Conservation (phyloP, 768 basidiomycete genomes). For the Candolleomyces efflorescens region DNA sequence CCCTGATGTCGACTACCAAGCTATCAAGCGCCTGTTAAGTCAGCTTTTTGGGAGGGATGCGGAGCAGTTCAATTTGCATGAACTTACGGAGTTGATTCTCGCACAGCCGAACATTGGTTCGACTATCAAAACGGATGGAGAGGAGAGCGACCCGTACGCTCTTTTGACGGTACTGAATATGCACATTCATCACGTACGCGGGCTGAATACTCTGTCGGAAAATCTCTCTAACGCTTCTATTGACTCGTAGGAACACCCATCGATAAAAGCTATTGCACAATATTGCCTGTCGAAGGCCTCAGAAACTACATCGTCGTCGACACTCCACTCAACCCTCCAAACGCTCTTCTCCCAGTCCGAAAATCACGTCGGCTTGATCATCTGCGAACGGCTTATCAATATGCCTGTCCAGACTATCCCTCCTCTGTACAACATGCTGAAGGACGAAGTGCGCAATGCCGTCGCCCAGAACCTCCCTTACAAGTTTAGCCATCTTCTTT, state of each 20-base stretch:
- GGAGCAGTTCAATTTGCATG: slow-evolving; percentile 61
- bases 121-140: slow-evolving; percentile 89
- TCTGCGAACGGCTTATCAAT: slow-evolving; percentile 89
- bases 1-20: slow-evolving; percentile 78
- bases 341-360: slow-evolving; percentile 46
- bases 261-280: slow-evolving; percentile 62
- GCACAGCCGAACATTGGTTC: slow-evolving; percentile 75
- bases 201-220: not conserved
- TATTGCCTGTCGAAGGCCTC: slow-evolving; percentile 68
- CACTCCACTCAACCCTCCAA: slow-evolving; percentile 51
- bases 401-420: slow-evolving; percentile 94
- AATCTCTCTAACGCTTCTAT: not conserved
- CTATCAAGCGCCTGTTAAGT: slow-evolving; percentile 66
- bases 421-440: slow-evolving; percentile 88
- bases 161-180: slow-evolving; percentile 83
- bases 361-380: slow-evolving; percentile 72
- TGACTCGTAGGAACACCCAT: slow-evolving; percentile 56
- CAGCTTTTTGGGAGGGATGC: slow-evolving; percentile 78
- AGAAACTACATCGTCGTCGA: slow-evolving; percentile 19
- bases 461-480: slow-evolving; percentile 66
- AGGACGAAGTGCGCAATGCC: slow-evolving; percentile 76
- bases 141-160: slow-evolving; percentile 88
- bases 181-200: slow-evolving; percentile 44
- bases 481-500: slow-evolving; percentile 66
- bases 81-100: slow-evolving; percentile 77